Evolutionary conservation across 441 rosid genomes (phyloP).

Genomic region (Gossypium laxum): DNA sequence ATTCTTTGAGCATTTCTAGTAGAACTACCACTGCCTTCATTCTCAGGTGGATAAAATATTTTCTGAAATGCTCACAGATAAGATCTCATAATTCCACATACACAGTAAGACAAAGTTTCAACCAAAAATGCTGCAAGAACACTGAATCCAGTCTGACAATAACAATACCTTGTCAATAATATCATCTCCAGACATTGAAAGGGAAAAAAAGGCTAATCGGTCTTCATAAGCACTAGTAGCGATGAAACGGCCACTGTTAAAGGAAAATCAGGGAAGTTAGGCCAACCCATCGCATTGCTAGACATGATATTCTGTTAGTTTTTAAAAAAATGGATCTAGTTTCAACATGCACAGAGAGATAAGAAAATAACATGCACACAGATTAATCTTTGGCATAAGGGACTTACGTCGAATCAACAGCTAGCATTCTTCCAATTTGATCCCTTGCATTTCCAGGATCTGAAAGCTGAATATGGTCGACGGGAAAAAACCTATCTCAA

Average conservation of each 20-base stretch:
- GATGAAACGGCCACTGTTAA: constrained; percentile 65
- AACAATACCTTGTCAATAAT: constrained; percentile 56
- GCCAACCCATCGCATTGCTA: constrained; percentile 6
- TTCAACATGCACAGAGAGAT: not conserved
- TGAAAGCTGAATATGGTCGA: constrained; percentile 71
- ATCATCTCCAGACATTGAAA: constrained; percentile 53
- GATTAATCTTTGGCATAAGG: not conserved
- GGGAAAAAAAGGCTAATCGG: constrained; percentile 65
- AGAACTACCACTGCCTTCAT: constrained; percentile 30
- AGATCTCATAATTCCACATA: constrained; percentile 16
- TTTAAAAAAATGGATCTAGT: not conserved
- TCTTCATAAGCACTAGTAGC: constrained; percentile 86
- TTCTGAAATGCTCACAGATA: constrained; percentile 38
- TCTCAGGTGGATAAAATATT: constrained; percentile 66
- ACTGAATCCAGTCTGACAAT: constrained; percentile 19
- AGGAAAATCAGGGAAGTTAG: constrained; percentile 19
- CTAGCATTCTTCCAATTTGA: constrained; percentile 80
- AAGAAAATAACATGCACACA: not conserved
- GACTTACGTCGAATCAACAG: constrained; percentile 70
- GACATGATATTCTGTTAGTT: not conserved
- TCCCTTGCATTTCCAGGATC: constrained; percentile 66
- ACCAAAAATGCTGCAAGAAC: constrained; percentile 1
- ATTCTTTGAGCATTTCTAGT: constrained; percentile 31
- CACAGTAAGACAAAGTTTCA: not conserved
- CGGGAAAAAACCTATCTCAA: constrained; percentile 69